Evolutionary conservation across 164 flowering plant species (phyloP), one percentile per base, ranked within the genome.

Genomic region (Aristolochia fimbriata): DNA sequence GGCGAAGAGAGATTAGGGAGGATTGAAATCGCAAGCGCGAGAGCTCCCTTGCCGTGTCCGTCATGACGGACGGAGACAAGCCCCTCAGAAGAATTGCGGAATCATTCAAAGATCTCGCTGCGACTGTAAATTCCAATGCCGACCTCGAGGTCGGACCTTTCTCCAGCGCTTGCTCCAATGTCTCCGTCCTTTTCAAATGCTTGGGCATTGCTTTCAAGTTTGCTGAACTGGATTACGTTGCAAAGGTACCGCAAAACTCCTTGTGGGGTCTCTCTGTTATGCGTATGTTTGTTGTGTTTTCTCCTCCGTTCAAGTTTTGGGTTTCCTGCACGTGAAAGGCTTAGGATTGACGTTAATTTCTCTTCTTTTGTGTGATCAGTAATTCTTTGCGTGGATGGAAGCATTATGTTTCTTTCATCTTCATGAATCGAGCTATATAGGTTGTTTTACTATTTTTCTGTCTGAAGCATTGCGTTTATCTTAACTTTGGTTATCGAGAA

Each of bases 141-240:
- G 78, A 73, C 17, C 65, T 81, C 25, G 85, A 81, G 52, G 71
- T 87, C 27, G 86, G 69, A 20, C 77, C 80, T 0, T 92, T 92
- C 73, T 86, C 97, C 21, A 76, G 51, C 46, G 98, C 98, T 6
- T 87, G 96, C 59, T 77, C 98, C 37, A 81, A 79, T 57, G 85
- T 92, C 50, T 92, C 98, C n/a, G 97, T 96, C 59, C 91, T 92
- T 55, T 92, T 92, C 60, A 83, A 82, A 6, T 87, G 83, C 62
- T 67, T 92, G 3, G 98, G 98, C 15, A 76, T 92, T 67, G 98
- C 98, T 13, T 92, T 92, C 81, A 89, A 89, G 71, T 92, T 92
- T 63, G 98, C 98, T 7, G 96, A 92, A 66, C 79, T 83, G 78
- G 98, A 92, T 64, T 92, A 92, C 62, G 97, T 89, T 47, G 90